Base-by-base conservation (phyloP, 495 filamentous ascomycete genomes). In the Aspergillus mulundensis region DNA sequence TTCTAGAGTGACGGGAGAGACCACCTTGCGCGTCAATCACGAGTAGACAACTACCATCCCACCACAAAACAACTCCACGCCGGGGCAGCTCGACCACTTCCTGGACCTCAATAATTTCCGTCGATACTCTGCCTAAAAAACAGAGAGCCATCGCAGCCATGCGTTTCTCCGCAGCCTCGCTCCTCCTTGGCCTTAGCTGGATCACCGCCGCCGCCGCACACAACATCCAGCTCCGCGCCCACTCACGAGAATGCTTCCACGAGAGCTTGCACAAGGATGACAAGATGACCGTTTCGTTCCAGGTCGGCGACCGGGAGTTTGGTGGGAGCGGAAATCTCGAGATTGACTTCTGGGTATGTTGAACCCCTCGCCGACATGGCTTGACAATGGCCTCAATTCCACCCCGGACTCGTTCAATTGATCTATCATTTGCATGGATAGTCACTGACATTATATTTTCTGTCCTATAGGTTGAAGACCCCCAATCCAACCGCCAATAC, bases 281-380 rank as follows among this genome's bases (percentile, higher is more conserved):
- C 76, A 86, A 87, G 71, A 98, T 98, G 94, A 97, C 91, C 10
- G 93, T 98, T 28, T 94, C 91, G 15, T 98, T 96, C 79, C 94
- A 97, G 77, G 92, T 97, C 56, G 94, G 95, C 61, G 94, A 98
- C 69, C 75, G 95, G 53, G 94, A 98, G 64, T 97, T 97, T 71
- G 94, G 93, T 25, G 86, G 89, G 15, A 91, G 90, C 39, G 93
- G 94, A 12, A 97, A 97, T 66, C 77, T 98, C 16, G 94, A 97
- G 61, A 84, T 97, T 69, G 94, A 97, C 71, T 97, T 97, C 71
- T 98, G 92, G 94, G 94, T 97, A 86, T 54, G 83, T n/a, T n/a
- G n/a, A n/a, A n/a, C n/a, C n/a, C n/a, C n/a, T n/a, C n/a, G n/a
- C n/a, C n/a, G n/a, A n/a, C n/a, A n/a, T n/a, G n/a, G n/a, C n/a